Conservation (phyloP, 352 stramenopile genomes). For the Pythium phragmitis region DNA sequence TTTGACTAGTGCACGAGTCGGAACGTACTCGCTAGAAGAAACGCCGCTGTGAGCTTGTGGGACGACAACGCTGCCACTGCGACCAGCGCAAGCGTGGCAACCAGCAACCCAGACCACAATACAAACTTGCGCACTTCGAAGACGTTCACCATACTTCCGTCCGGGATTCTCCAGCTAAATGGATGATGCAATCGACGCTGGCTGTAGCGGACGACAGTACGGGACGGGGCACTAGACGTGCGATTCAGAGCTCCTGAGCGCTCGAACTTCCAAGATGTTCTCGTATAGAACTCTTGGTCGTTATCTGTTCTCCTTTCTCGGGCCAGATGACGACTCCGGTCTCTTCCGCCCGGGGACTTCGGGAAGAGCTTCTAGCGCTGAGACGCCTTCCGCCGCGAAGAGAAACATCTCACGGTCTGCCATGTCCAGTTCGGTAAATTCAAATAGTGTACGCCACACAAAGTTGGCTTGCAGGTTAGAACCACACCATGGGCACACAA, state of each 20-base stretch:
- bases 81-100: constrained; percentile 17
- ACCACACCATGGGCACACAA: neutral
- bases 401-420: constrained; percentile 7
- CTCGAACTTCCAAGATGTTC: neutral
- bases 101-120: constrained; percentile 17
- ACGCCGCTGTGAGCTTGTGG: constrained; percentile 24
- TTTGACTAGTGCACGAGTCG: neutral
- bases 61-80: constrained; percentile 22
- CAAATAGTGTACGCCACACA: constrained; percentile 13
- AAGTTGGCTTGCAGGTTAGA: constrained; percentile 7
- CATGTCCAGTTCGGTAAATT: too few species aligned
- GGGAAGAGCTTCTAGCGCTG: neutral
- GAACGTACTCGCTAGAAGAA: constrained; percentile 24
- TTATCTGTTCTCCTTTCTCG: neutral
- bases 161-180: neutral
- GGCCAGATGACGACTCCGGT: neutral
- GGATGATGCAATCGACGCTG: neutral
- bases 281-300: neutral
- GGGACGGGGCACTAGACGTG: neutral
- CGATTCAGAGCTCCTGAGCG: neutral
- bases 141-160: constrained; percentile 16
- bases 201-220: neutral
- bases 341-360: constrained; percentile 2
- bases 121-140: constrained; percentile 23
- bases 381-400: constrained; percentile 1